A percentile compares a stretch with the other conserved stretches of the same genome.
These are phyloP conservation scores for Echium plantagineum DNA, from an alignment of 257 asterid species.

Conservation along the genomic window DNA sequence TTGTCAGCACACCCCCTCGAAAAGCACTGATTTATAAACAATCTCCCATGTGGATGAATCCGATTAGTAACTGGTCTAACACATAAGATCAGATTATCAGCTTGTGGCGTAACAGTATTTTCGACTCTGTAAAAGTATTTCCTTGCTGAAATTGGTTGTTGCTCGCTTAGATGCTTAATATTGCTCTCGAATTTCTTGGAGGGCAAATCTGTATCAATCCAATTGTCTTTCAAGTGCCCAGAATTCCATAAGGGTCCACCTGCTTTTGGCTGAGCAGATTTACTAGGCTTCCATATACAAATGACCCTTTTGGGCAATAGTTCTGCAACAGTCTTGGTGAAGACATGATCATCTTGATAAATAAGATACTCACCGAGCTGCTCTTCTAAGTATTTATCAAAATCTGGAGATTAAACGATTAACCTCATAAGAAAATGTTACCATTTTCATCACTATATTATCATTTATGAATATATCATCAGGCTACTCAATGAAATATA, in stretches of 20 bases:
- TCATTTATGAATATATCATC: too few relatives aligned
- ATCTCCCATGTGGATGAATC: slow-evolving; percentile 60
- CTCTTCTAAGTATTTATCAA: slow-evolving; percentile 46
- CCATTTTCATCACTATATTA: neutral
- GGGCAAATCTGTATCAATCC: slow-evolving; percentile 84
- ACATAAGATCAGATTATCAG: slow-evolving; percentile 72
- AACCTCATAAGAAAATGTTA: neutral
- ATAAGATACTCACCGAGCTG: slow-evolving; percentile 60
- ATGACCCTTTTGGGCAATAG: slow-evolving; percentile 64
- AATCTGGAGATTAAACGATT: slow-evolving; percentile 51
- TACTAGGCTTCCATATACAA: slow-evolving; percentile 90
- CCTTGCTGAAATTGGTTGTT: slow-evolving; percentile 35
- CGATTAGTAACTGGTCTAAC: slow-evolving; percentile 69
- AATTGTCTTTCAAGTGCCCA: slow-evolving; percentile 56
- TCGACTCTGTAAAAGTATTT: slow-evolving; percentile 77
- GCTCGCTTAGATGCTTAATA: slow-evolving; percentile 52
- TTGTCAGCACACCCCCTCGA: slow-evolving; percentile 51
- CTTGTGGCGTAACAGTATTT: slow-evolving; percentile 90
- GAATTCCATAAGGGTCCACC: slow-evolving; percentile 61
- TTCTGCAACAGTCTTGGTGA: slow-evolving; percentile 47
- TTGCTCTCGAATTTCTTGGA: slow-evolving; percentile 80
- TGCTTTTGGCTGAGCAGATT: slow-evolving; percentile 37
- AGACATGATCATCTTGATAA: slow-evolving; percentile 54
- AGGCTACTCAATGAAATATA: too few relatives aligned
- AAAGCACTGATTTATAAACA: slow-evolving; percentile 44